Conservation (phyloP, 371 early-diverging fungal genomes). For the Mortierella sp. region DNA sequence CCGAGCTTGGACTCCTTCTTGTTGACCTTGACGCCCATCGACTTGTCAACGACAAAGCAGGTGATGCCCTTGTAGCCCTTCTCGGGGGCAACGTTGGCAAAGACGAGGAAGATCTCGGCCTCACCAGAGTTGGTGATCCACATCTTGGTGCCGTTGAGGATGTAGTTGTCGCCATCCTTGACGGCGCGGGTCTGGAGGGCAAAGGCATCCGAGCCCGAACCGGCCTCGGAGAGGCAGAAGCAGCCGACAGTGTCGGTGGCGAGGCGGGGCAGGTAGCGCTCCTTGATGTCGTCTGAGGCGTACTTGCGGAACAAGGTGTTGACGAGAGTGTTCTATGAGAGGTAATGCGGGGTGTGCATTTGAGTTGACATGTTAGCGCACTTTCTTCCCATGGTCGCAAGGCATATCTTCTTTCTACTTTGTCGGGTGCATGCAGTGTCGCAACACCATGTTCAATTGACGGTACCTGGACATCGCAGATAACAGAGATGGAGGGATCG, state of each 20-base stretch:
- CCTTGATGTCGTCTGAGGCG: conserved; percentile 80
- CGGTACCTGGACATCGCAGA: conserved; percentile 94
- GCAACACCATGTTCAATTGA: background rate
- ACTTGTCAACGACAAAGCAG: conserved; percentile 96
- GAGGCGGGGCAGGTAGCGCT: conserved; percentile 87
- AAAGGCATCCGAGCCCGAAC: conserved; percentile 97
- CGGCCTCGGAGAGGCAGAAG: conserved; percentile 96
- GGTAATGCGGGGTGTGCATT: background rate
- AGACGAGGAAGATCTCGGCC: conserved; percentile 96
- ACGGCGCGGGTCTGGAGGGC: conserved; percentile 94
- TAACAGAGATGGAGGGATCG: conserved; percentile 93
- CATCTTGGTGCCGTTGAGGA: conserved; percentile 95
- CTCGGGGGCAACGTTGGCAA: conserved; percentile 96
- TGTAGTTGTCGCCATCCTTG: conserved; percentile 92
- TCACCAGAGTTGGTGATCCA: conserved; percentile 92
- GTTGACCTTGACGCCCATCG: conserved; percentile 93
- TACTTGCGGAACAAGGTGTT: conserved; percentile 95
- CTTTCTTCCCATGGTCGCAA: background rate
- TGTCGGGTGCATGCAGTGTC: background rate
- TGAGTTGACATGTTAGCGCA: background rate
- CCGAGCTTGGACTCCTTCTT: conserved; percentile 99
- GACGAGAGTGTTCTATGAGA: conserved; percentile 89
- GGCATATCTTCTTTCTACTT: background rate
- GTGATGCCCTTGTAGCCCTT: conserved; percentile 99
- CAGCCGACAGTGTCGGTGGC: conserved; percentile 91